Percentiles rank a stretch among this genome's conserved stretches.
These are phyloP conservation scores for Exsudoporus frostii DNA, from an alignment of 768 basidiomycete genomes.

Conservation along the genomic window DNA sequence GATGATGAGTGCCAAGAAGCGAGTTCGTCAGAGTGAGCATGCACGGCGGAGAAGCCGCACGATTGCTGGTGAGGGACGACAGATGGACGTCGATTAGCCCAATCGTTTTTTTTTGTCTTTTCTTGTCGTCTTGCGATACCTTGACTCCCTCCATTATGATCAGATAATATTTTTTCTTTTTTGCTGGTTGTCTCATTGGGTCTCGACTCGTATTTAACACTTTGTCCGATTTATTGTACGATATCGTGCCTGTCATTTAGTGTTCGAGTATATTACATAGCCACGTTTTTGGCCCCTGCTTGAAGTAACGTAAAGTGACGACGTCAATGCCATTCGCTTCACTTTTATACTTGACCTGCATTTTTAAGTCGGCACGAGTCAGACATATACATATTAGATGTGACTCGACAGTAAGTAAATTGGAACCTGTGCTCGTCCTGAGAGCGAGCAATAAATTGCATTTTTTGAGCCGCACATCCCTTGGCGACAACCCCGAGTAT, in stretches of 20 bases:
- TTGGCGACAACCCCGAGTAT: background rate
- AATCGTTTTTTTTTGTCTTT: background rate
- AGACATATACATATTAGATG: background rate
- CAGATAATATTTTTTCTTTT: constrained; percentile 6
- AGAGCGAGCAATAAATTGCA: background rate
- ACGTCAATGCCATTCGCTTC: too few species aligned
- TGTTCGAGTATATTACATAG: background rate
- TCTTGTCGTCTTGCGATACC: constrained; percentile 3
- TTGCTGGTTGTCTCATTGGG: background rate
- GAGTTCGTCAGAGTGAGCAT: constrained; percentile 75
- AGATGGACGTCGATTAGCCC: constrained; percentile 14
- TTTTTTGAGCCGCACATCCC: background rate
- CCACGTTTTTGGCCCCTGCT: background rate
- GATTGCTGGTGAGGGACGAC: constrained; percentile 12
- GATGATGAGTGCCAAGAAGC: constrained; percentile 66
- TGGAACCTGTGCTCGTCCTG: background rate
- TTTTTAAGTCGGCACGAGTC: background rate
- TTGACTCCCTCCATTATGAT: constrained; percentile 10
- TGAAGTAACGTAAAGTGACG: background rate
- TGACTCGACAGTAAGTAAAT: background rate
- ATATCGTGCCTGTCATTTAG: background rate
- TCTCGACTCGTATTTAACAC: background rate
- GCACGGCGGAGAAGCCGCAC: constrained; percentile 52
- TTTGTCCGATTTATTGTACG: constrained; percentile 9
- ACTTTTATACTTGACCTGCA: too few species aligned